Conservation (phyloP, 169 alveolate genomes). For the Plasmodium vinckei region DNA sequence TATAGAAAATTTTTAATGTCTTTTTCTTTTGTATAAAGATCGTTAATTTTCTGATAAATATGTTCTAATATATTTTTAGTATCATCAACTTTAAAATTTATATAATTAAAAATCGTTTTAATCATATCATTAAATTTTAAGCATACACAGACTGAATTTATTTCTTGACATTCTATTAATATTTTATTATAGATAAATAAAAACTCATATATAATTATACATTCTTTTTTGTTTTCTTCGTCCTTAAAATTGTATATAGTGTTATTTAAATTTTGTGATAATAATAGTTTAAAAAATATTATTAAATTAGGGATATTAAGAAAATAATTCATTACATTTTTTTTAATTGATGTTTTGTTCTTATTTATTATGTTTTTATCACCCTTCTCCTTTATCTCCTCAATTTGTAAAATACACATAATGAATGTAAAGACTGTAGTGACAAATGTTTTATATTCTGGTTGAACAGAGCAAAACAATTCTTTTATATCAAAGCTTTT, state of each 20-base stretch:
- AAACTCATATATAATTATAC: slow-evolving; percentile 24
- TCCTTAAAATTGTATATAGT: not conserved
- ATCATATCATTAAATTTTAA: slow-evolving; percentile 26
- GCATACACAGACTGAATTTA: slow-evolving; percentile 23
- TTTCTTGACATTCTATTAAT: slow-evolving; percentile 9
- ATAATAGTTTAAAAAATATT: slow-evolving; percentile 17
- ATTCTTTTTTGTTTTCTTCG: not conserved
- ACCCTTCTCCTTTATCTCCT: not conserved
- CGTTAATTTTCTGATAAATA: slow-evolving; percentile 1
- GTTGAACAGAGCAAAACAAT: slow-evolving; percentile 1
- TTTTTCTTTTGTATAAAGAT: not conserved
- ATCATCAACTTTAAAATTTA: slow-evolving; percentile 28
- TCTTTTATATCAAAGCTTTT: not conserved
- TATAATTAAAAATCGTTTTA: slow-evolving; percentile 4
- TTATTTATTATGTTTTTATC: not conserved
- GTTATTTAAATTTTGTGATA: slow-evolving; percentile 1
- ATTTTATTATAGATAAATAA: slow-evolving; percentile 31
- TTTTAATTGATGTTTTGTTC: not conserved
- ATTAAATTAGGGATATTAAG: not conserved
- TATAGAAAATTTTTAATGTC: slow-evolving; percentile 33
- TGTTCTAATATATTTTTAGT: slow-evolving; percentile 12
- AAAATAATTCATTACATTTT: not conserved
- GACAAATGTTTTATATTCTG: slow-evolving; percentile 9
- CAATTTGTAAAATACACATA: not conserved
- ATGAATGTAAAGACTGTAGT: slow-evolving; percentile 9